Percentiles rank a stretch among this genome's conserved stretches.
phyloP scores from a whole-genome alignment of 2,329 filamentous ascomycete genomes.

The Alternaria arborescens region DNA sequence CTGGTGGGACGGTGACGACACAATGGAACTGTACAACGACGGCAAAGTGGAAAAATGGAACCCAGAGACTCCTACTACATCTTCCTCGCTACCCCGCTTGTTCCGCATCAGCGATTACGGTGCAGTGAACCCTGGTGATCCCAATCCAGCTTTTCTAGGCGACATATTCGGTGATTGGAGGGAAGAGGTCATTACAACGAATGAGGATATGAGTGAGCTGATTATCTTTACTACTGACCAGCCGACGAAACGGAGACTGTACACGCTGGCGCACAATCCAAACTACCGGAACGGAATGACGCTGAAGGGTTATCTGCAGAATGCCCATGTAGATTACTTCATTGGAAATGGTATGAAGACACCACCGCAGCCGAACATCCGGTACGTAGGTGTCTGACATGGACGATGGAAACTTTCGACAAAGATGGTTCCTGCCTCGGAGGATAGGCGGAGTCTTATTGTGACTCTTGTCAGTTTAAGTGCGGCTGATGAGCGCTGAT shows the following conservation, averaged over 20 bases:
- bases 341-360: neutral
- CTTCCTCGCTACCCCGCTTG: constrained; percentile 9
- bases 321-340: neutral
- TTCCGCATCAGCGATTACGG: constrained; percentile 16
- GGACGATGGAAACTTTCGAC: no score
- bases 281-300: neutral
- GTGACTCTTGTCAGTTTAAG: accelerated
- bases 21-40: constrained; percentile 24
- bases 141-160: constrained; percentile 17
- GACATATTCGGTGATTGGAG: constrained; percentile 23
- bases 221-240: neutral
- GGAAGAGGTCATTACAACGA: constrained; percentile 8
- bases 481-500: no score
- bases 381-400: neutral
- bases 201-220: neutral
- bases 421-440: no score
- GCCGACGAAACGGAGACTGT: neutral
- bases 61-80: constrained; percentile 4
- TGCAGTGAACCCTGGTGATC: constrained; percentile 13
- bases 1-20: constrained; percentile 24
- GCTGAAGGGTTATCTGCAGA: neutral
- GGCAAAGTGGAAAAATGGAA: constrained; percentile 24
- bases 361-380: neutral
- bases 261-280: neutral
- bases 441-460: no score